phyloP scores from a whole-genome alignment of 768 basidiomycete genomes.

The Pleurotus tuber-regium region DNA sequence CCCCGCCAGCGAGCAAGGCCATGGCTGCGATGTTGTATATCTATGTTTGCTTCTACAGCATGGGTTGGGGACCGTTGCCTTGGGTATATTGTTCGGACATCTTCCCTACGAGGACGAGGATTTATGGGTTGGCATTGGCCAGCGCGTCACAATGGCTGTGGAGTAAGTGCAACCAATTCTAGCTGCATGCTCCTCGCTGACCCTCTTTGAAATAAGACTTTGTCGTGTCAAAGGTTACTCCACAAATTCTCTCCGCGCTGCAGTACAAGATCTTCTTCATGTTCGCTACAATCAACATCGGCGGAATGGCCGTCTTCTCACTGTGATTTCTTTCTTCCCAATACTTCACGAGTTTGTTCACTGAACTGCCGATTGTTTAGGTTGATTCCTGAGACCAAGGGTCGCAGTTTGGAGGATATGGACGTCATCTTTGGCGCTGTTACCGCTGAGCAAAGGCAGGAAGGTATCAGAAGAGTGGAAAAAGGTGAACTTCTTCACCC shows the following conservation, averaged over 20 bases:
- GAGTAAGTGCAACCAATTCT: slow-evolving; percentile 42
- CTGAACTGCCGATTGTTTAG: slow-evolving; percentile 22
- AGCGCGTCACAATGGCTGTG: slow-evolving; percentile 83
- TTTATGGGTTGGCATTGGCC: slow-evolving; percentile 74
- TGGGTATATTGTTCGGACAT: slow-evolving; percentile 79
- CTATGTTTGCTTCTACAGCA: slow-evolving; percentile 85
- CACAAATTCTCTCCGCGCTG: slow-evolving; percentile 54
- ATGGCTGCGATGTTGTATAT: slow-evolving; percentile 89
- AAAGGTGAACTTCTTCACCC: background rate
- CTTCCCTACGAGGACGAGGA: slow-evolving; percentile 81
- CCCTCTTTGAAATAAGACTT: slow-evolving; percentile 44
- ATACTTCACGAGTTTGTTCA: background rate
- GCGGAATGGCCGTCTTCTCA: slow-evolving; percentile 66
- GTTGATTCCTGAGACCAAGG: slow-evolving; percentile 62
- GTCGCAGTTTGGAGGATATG: slow-evolving; percentile 53
- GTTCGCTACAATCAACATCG: slow-evolving; percentile 74
- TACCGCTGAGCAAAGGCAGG: slow-evolving; percentile 48
- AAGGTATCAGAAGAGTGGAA: slow-evolving; percentile 48
- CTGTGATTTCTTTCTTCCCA: slow-evolving; percentile 38
- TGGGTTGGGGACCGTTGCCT: slow-evolving; percentile 59
- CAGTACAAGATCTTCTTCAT: slow-evolving; percentile 78
- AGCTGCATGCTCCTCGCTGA: background rate
- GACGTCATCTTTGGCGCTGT: slow-evolving; percentile 58
- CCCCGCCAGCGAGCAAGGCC: slow-evolving; percentile 59
- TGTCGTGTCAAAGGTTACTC: slow-evolving; percentile 70